Evolutionary conservation across 2,329 filamentous ascomycete genomes (phyloP), one percentile per base, ranked within the genome.

Genomic region (Didymellaceae sp.): DNA sequence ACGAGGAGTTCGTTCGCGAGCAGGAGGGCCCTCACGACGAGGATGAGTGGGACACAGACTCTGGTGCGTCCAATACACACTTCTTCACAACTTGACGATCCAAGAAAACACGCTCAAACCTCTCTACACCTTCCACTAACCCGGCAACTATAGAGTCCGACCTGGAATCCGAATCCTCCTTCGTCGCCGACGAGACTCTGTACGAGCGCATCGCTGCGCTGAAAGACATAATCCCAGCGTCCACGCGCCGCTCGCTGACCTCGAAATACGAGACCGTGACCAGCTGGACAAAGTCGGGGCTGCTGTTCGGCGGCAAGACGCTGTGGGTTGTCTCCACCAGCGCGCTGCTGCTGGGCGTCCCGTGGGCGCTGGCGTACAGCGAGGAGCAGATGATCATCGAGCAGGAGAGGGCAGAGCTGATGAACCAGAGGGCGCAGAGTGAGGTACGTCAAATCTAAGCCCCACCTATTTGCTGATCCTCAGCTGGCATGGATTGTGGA

Each of bases 351-450:
- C 78, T 97, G 58, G 92, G 91, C 65, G 91, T 97, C 42, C 94
- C 94, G 47, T 97, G 91, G 82, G 92, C 91, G 52, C 81, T 99
- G 63, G 93, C 91, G 51, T 93, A 91, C 73, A 87, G 89, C 58
- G 94, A 99, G 81, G 94, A 99, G 81, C 91, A 97, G 82, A 90
- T 96, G 80, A 86, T 96, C 74, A 82, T 93, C 60, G 93, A 96
- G 80, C 95, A 97, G 91, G 94, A 99, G 85, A 86, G 91, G 76
- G 93, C 97, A 80, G 91, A 92, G 84, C 87, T 89, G 75, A 94
- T 96, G 90, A 89, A 94, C 75, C 90, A 96, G 83, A 85, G 89
- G 69, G 91, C 91, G 58, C 63, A 68, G 58, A 87, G 89, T 71
- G 90, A 96, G 80, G 85, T 87, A 63, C 10, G 54, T 59, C n/a